These are phyloP conservation scores for Hamamelis virginiana DNA, from an alignment of 164 flowering plant genomes.

Conservation along the genomic window DNA sequence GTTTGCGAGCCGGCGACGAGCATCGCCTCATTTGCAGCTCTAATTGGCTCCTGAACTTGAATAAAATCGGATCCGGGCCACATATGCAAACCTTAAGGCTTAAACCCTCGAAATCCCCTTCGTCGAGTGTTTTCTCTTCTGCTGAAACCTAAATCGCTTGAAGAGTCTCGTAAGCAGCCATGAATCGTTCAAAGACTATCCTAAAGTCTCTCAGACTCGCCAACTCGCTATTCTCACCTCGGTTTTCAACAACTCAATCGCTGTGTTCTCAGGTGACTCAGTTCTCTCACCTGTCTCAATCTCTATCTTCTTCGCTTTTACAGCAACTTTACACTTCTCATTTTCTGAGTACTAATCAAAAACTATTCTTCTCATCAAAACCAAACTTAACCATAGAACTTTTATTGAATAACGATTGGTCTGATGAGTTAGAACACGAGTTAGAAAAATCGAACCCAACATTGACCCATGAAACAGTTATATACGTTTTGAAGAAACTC, in stretches of 20 bases:
- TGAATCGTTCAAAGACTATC: slow-evolving; percentile 47
- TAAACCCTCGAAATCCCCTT: slow-evolving; percentile 18
- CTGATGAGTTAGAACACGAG: slow-evolving; percentile 44
- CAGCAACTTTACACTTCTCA: slow-evolving; percentile 12
- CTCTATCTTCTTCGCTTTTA: slow-evolving; percentile 18
- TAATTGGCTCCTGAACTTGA: no score
- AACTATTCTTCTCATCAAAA: slow-evolving; percentile 41
- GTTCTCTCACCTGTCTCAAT: not conserved
- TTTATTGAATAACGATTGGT: slow-evolving; percentile 50
- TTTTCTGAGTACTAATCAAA: slow-evolving; percentile 23
- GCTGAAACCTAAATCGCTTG: not conserved
- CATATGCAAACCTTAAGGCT: no score
- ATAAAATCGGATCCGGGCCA: not conserved
- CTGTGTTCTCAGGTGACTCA: slow-evolving; percentile 1
- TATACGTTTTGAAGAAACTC: slow-evolving; percentile 63
- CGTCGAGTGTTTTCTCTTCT: not conserved
- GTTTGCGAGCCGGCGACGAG: no score
- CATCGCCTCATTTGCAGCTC: no score
- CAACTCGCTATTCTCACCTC: slow-evolving; percentile 31
- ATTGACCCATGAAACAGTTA: slow-evolving; percentile 53
- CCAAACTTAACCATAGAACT: slow-evolving; percentile 41
- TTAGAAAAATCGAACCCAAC: slow-evolving; percentile 25
- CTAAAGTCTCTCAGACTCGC: slow-evolving; percentile 32
- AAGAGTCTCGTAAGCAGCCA: slow-evolving; percentile 25
- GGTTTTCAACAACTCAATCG: not conserved